These are phyloP conservation scores for Globisporangium lucens DNA, from an alignment of 352 stramenopile species.

Conservation along the genomic window DNA sequence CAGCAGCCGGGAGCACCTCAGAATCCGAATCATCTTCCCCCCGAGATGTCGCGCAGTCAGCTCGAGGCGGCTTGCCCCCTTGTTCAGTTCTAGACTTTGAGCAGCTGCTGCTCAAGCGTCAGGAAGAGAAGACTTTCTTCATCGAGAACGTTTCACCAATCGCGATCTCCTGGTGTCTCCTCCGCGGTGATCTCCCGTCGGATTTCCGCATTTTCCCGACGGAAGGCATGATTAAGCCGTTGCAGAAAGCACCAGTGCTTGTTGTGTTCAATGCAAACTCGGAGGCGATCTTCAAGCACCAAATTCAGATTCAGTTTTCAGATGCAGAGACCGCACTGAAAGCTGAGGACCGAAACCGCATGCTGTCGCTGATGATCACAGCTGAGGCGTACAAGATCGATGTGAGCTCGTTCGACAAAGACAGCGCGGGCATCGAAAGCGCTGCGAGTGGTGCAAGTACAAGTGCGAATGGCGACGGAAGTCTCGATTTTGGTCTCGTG, in stretches of 20 bases:
- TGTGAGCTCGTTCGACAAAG: conserved; percentile 78
- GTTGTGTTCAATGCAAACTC: conserved; percentile 70
- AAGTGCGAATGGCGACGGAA: conserved; percentile 39
- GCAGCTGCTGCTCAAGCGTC: conserved; percentile 84
- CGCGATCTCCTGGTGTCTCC: conserved; percentile 68
- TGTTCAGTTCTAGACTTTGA: conserved; percentile 87
- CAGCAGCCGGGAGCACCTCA: conserved; percentile 44
- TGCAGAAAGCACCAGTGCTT: conserved; percentile 56
- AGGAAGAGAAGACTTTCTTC: conserved; percentile 86
- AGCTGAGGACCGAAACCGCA: conserved; percentile 32
- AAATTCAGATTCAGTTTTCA: conserved; percentile 75
- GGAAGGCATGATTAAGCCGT: conserved; percentile 69
- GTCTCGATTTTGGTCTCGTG: conserved; percentile 90
- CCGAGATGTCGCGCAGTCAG: neutral
- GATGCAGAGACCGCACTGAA: conserved; percentile 71
- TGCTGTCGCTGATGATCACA: conserved; percentile 35
- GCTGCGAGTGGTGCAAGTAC: conserved; percentile 10
- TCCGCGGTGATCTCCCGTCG: conserved; percentile 25
- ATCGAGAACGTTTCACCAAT: conserved; percentile 84
- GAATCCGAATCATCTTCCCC: conserved; percentile 25
- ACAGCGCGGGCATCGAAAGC: conserved; percentile 19
- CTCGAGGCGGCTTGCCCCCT: conserved; percentile 6
- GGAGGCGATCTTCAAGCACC: conserved; percentile 63
- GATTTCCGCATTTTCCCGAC: conserved; percentile 76
- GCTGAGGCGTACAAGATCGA: conserved; percentile 93